phyloP scores from a whole-genome alignment of 345 rosid genomes.

The Euphorbia pulcherrima region DNA sequence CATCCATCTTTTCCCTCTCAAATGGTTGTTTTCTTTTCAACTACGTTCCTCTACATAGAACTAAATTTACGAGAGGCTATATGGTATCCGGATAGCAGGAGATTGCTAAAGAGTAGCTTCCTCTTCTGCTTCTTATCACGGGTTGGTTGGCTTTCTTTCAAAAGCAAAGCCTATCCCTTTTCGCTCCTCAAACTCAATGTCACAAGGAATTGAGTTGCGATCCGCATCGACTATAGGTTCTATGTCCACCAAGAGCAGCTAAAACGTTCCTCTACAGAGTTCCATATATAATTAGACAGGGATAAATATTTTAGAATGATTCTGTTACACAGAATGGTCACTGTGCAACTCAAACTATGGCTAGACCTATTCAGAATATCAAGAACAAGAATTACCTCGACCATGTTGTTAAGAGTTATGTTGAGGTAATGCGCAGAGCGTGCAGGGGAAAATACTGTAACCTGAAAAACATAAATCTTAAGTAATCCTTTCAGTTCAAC shows the following conservation, averaged over 20 bases:
- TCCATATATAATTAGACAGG: background rate
- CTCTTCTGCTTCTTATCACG: too few relatives aligned
- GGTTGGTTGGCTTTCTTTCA: too few relatives aligned
- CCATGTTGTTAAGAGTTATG: constrained; percentile 62
- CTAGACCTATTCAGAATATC: background rate
- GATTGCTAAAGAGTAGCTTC: too few relatives aligned
- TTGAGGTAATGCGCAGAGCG: constrained; percentile 55
- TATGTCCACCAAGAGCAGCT: too few relatives aligned
- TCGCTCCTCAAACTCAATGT: too few relatives aligned
- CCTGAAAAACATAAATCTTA: constrained; percentile 53
- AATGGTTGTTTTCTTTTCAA: background rate
- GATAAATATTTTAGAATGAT: background rate
- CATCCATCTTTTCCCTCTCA: background rate
- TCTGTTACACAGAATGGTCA: background rate
- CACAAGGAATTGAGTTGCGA: too few relatives aligned
- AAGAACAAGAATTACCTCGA: constrained; percentile 50
- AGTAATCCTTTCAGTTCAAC: too few relatives aligned
- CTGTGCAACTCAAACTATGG: background rate
- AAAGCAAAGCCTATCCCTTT: too few relatives aligned
- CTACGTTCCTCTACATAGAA: background rate
- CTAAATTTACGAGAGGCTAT: background rate
- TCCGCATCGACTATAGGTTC: too few relatives aligned
- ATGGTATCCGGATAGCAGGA: background rate
- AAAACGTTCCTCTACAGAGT: too few relatives aligned
- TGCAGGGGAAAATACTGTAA: constrained; percentile 65